phyloP scores from a whole-genome alignment of 1,284 basidiomycete species.

The Ustilago loliicola region DNA sequence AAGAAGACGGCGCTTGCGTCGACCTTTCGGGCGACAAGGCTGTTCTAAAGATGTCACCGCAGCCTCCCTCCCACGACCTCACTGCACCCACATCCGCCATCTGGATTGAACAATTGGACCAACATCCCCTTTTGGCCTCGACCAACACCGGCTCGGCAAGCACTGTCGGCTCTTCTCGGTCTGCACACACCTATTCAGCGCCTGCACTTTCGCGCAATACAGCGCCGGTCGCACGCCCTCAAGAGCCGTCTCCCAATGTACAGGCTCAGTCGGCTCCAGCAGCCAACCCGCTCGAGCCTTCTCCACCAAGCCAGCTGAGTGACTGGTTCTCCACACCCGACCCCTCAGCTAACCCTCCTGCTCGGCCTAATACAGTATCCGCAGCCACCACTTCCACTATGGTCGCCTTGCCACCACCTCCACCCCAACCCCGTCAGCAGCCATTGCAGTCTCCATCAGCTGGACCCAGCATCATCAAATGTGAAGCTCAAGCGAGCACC shows the following conservation, averaged over 20 bases:
- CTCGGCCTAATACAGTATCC: neutral
- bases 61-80: slow-evolving; percentile 23
- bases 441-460: neutral
- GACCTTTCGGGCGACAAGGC: slow-evolving; percentile 15
- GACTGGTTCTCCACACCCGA: slow-evolving; percentile 50
- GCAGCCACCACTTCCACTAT: neutral
- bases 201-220: neutral
- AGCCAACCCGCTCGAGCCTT: slow-evolving; percentile 5
- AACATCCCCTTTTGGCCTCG: slow-evolving; percentile 1
- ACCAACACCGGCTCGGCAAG: neutral
- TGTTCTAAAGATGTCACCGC: slow-evolving; percentile 41
- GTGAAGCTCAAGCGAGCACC: slow-evolving; percentile 16
- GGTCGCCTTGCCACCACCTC: slow-evolving; percentile 10
- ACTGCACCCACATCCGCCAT: slow-evolving; percentile 33
- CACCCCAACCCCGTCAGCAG: slow-evolving; percentile 7
- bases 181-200: neutral
- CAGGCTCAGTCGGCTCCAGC: neutral
- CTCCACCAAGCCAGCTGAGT: slow-evolving; percentile 26
- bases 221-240: neutral
- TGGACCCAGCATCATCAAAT: slow-evolving; percentile 13
- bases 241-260: neutral
- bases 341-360: slow-evolving; percentile 3
- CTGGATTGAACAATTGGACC: slow-evolving; percentile 39
- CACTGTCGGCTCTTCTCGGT: too few relatives aligned
- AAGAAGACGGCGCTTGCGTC: neutral